Percentiles rank a stretch among this genome's conserved stretches.
Conservation (phyloP, 768 basidiomycete genomes). For the Trametes cingulata region DNA sequence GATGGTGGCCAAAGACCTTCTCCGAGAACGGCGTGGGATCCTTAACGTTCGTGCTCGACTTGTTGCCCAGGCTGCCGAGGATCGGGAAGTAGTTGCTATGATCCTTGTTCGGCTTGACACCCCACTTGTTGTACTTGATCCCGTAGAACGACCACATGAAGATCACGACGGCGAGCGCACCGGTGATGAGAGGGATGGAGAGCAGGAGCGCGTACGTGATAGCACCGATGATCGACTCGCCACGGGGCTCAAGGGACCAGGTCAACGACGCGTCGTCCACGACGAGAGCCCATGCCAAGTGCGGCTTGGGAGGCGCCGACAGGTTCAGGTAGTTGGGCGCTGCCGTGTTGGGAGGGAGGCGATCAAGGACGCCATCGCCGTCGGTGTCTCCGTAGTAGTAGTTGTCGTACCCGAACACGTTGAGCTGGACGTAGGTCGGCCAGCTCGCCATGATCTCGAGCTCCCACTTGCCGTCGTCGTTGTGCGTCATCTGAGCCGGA, state of each 20-base stretch:
- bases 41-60: slow-evolving; percentile 72
- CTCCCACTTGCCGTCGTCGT: slow-evolving; percentile 71
- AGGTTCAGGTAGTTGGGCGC: slow-evolving; percentile 90
- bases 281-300: slow-evolving; percentile 83
- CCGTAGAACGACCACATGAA: slow-evolving; percentile 98
- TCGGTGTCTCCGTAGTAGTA: slow-evolving; percentile 93
- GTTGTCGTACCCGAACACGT: slow-evolving; percentile 88
- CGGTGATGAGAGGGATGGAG: slow-evolving; percentile 83
- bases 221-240: slow-evolving; percentile 76
- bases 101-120: slow-evolving; percentile 72
- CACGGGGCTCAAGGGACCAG: slow-evolving; percentile 82
- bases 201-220: slow-evolving; percentile 87
- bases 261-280: slow-evolving; percentile 76
- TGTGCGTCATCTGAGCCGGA: slow-evolving; percentile 63
- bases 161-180: slow-evolving; percentile 73
- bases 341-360: slow-evolving; percentile 84
- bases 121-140: slow-evolving; percentile 92
- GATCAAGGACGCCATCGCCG: slow-evolving; percentile 84
- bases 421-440: slow-evolving; percentile 89
- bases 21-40: slow-evolving; percentile 63
- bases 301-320: slow-evolving; percentile 85
- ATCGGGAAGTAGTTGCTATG: slow-evolving; percentile 88
- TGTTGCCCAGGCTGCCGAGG: slow-evolving; percentile 62
- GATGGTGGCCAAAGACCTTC: slow-evolving; percentile 65
- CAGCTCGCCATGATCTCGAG: slow-evolving; percentile 87